Evolutionary conservation across 2,329 filamentous ascomycete species (phyloP).

Genomic region (Pseudogymnoascus sp.): DNA sequence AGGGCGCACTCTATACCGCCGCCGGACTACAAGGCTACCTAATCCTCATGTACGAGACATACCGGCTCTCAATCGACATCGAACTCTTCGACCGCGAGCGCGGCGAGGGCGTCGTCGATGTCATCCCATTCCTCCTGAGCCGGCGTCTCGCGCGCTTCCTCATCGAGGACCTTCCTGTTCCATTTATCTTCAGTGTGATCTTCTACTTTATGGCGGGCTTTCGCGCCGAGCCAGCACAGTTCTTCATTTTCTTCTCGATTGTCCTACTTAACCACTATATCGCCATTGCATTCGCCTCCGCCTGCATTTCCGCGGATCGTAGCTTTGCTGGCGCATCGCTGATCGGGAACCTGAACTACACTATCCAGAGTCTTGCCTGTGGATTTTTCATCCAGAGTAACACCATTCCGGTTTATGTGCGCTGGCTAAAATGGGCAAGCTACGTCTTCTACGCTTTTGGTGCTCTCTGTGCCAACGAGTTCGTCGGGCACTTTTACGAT

Average conservation of each 20-base stretch:
- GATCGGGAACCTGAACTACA: constrained; percentile 67
- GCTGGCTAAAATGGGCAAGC: constrained; percentile 67
- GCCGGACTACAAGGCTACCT: constrained; percentile 70
- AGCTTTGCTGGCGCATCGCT: constrained; percentile 66
- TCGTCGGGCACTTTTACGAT: constrained; percentile 64
- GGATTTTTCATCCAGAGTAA: constrained; percentile 72
- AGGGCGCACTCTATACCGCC: constrained; percentile 68
- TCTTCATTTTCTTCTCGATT: constrained; percentile 66
- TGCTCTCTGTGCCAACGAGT: constrained; percentile 67
- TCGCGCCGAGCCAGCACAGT: constrained; percentile 54
- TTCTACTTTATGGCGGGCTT: constrained; percentile 77
- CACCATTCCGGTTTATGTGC: constrained; percentile 68
- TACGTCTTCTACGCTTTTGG: constrained; percentile 67
- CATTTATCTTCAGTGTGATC: constrained; percentile 62
- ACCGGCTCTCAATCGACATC: constrained; percentile 68
- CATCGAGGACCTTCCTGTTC: constrained; percentile 68
- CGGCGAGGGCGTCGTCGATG: constrained; percentile 64
- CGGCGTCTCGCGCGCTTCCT: constrained; percentile 61
- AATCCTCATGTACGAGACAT: constrained; percentile 69
- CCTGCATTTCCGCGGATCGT: constrained; percentile 58
- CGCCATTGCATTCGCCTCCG: constrained; percentile 63
- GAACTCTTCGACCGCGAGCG: constrained; percentile 70
- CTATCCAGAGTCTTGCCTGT: constrained; percentile 66
- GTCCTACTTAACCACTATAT: constrained; percentile 67
- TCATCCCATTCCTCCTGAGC: constrained; percentile 64